These are phyloP conservation scores for Spencermartinsiella europaea DNA, from an alignment of 805 yeast species.

Conservation along the genomic window DNA sequence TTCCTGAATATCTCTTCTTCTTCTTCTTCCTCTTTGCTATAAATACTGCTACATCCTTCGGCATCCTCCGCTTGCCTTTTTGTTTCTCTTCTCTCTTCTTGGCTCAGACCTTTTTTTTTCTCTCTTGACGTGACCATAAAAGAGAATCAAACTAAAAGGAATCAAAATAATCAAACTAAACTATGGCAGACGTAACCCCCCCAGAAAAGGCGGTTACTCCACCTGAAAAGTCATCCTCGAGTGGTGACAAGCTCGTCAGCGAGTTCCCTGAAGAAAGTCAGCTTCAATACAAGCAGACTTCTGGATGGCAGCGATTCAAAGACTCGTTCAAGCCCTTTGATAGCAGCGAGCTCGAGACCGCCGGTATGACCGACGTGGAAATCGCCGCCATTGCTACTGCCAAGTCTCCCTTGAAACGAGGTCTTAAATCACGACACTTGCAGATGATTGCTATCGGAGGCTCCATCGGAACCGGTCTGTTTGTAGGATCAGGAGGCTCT, in stretches of 20 bases:
- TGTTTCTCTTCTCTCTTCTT: no score
- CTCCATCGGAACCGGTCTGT: slow-evolving; percentile 74
- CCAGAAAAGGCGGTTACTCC: background rate
- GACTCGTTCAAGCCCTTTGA: slow-evolving; percentile 42
- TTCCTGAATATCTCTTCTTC: no score
- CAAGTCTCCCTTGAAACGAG: slow-evolving; percentile 49
- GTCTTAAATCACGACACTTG: slow-evolving; percentile 34
- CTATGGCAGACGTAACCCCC: background rate
- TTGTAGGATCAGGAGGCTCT: slow-evolving; percentile 48
- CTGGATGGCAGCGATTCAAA: slow-evolving; percentile 32
- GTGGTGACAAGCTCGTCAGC: background rate
- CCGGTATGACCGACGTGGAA: slow-evolving; percentile 32
- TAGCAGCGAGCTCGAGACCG: slow-evolving; percentile 30
- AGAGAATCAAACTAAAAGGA: no score
- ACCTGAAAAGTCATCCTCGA: background rate
- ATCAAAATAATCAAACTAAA: no score
- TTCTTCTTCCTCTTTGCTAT: no score
- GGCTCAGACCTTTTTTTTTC: no score
- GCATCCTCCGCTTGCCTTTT: no score
- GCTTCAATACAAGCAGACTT: slow-evolving; percentile 3
- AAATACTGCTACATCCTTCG: no score
- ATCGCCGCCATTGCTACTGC: slow-evolving; percentile 39
- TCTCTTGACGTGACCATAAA: no score
- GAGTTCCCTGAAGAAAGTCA: background rate
- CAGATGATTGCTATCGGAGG: slow-evolving; percentile 78